Conservation (phyloP, 1,139 yeast species). For the Pneumocystis carinii region DNA sequence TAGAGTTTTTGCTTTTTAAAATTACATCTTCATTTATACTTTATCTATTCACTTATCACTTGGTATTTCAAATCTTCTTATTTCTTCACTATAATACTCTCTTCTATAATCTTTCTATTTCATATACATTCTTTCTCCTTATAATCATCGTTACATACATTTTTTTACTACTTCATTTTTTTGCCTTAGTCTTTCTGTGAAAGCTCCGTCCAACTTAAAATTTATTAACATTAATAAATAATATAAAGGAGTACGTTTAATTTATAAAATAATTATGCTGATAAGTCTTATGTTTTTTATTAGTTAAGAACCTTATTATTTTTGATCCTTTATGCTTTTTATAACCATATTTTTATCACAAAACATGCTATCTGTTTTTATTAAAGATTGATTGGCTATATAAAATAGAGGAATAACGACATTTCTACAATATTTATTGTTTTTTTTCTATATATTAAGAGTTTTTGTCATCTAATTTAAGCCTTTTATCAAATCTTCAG, state of each 20-base stretch:
- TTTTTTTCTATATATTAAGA: background rate
- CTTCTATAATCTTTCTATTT: background rate
- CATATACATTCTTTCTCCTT: background rate
- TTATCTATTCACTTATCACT: background rate
- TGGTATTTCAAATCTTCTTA: background rate
- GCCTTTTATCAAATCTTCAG: background rate
- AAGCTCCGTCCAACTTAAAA: too few relatives aligned
- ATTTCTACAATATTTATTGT: background rate
- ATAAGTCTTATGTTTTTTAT: too few relatives aligned
- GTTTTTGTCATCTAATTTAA: background rate
- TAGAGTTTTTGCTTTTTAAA: background rate
- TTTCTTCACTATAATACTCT: background rate
- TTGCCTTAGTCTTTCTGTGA: too few relatives aligned
- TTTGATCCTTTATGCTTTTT: too few relatives aligned
- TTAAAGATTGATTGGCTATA: background rate
- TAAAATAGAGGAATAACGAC: background rate
- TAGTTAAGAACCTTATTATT: too few relatives aligned
- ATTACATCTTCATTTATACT: background rate
- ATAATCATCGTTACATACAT: background rate
- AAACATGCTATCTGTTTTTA: background rate
- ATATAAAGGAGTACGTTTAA: too few relatives aligned
- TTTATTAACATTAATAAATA: too few relatives aligned
- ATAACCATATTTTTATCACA: too few relatives aligned
- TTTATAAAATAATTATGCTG: too few relatives aligned
- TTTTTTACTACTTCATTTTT: too few relatives aligned